These are phyloP conservation scores for Candida verbasci DNA, from an alignment of 805 yeast genomes.

Conservation along the genomic window DNA sequence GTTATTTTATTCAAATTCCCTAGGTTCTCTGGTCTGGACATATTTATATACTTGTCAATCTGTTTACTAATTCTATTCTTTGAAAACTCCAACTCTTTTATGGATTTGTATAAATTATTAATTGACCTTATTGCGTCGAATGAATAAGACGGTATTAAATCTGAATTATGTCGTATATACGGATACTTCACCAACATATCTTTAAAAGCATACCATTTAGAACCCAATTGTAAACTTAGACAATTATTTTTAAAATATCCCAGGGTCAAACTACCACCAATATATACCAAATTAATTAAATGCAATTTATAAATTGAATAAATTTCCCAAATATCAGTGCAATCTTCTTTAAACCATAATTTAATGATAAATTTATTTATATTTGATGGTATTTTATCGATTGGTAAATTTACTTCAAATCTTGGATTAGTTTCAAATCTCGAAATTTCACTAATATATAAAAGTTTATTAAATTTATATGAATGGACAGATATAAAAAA, in stretches of 20 bases:
- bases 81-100: constrained; percentile 24
- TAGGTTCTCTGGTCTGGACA: neutral
- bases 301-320: constrained; percentile 14
- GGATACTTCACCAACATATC: constrained; percentile 5
- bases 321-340: constrained; percentile 15
- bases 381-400: constrained; percentile 6
- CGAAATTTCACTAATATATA: constrained; percentile 6
- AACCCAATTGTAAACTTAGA: constrained; percentile 19
- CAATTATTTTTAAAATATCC: constrained; percentile 12
- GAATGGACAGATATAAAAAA: constrained; percentile 5
- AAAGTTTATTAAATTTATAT: constrained; percentile 2
- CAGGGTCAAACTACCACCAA: no score
- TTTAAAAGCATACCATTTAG: constrained; percentile 17
- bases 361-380: neutral
- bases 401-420: constrained; percentile 3
- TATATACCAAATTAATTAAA: no score
- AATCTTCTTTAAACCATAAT: neutral
- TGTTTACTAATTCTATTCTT: constrained; percentile 19
- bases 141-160: constrained; percentile 17
- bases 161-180: no score
- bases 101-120: constrained; percentile 19
- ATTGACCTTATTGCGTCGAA: constrained; percentile 28
- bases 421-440: constrained; percentile 7
- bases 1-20: neutral
- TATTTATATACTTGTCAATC: constrained; percentile 13